phyloP scores from a whole-genome alignment of 148 eudicot species.

The Diospyros kaki region DNA sequence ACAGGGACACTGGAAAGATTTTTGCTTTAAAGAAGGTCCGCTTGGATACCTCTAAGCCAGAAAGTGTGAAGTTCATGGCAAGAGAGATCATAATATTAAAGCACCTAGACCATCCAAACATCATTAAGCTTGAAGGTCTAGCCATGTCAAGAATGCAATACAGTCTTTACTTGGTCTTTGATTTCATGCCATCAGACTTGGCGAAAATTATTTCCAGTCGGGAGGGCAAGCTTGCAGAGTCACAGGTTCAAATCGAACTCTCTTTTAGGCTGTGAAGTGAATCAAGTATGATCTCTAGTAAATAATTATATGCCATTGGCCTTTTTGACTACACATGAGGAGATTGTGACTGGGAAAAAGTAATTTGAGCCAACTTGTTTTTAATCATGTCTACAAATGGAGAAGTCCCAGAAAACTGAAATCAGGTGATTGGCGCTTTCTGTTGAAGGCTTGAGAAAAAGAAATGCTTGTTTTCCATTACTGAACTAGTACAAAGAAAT shows the following conservation, averaged over 20 bases:
- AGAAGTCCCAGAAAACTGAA: too few relatives aligned
- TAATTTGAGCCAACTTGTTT: too few relatives aligned
- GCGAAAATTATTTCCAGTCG: constrained; percentile 32
- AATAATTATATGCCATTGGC: too few relatives aligned
- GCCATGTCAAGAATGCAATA: constrained; percentile 51
- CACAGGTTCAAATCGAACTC: constrained; percentile 25
- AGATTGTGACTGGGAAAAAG: too few relatives aligned
- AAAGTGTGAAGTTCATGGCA: constrained; percentile 48
- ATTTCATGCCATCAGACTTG: constrained; percentile 39
- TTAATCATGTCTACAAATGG: too few relatives aligned
- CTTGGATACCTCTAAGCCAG: constrained; percentile 45
- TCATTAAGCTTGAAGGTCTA: constrained; percentile 41
- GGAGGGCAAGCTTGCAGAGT: constrained; percentile 32
- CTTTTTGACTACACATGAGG: too few relatives aligned
- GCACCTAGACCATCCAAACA: constrained; percentile 43
- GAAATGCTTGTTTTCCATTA: too few relatives aligned
- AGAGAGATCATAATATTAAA: constrained; percentile 38
- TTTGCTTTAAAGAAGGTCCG: constrained; percentile 46
- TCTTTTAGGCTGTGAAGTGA: too few relatives aligned
- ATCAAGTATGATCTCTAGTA: too few relatives aligned
- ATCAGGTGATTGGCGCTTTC: too few relatives aligned
- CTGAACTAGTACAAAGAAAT: too few relatives aligned
- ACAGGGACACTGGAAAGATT: constrained; percentile 32
- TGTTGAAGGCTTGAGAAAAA: too few relatives aligned
- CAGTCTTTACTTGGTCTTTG: constrained; percentile 40